Evolutionary conservation across 345 rosid genomes (phyloP), one percentile per base, ranked within the genome.

Genomic region (Sapria himalayana): DNA sequence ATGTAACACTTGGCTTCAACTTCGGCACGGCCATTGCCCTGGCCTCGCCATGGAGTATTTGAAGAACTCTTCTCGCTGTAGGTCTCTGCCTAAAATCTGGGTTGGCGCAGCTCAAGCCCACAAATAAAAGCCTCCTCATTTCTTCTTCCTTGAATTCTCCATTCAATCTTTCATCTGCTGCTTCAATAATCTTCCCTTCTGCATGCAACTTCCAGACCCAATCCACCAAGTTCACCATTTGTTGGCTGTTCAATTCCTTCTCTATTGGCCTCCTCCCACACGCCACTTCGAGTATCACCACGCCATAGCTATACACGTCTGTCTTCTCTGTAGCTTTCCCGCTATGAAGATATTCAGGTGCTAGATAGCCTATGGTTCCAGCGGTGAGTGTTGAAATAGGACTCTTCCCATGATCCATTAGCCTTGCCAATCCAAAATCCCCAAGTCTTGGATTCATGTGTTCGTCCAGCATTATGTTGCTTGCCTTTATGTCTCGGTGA

Each of bases 311-410:
- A 43, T 74, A 89, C 17, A 70, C 74, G 41, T 82, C 98, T 4
- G 93, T 82, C 33, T 69, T 89, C 69, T 74, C 93, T 0, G 93
- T 89, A 7, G 86, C 98, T 42, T 68, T 82, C 3, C 98, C 98
- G 33, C 64, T 74, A 21, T 89, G 98, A 33, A 82, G 84, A 59
- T 89, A 89, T 69, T 89, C 95, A 5, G 98, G 95, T 37, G 98
- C 98, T 1, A 89, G 62, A 62, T 89, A 89, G 3, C 98, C 98
- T 94, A 89, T 79, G 0, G 95, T 79, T 41, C 98, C 94, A 0
- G 94, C 98, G 2, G 95, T 89, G 1, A 89, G 80, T 0, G 98
- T 89, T 0, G 94, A 79, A 31, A 82, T 78, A 0, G 94, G 98
- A 49, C 94, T 89, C 50, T 82, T 79, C 25, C 79, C 79, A 7